Conservation (phyloP, 192 early-diverging fungal genomes). For the Dissophora globulifera region DNA sequence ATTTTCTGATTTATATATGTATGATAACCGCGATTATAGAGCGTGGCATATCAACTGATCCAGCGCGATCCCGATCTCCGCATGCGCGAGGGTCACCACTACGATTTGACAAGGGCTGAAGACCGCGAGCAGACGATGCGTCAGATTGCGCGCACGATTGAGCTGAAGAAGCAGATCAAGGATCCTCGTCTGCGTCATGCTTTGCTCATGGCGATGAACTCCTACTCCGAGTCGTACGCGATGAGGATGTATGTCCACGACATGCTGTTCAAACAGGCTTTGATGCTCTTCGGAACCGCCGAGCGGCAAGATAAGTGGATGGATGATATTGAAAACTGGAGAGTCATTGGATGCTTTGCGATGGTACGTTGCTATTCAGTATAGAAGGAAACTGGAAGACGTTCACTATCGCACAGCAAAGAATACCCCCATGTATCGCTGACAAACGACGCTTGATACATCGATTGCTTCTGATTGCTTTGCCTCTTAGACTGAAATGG, state of each 20-base stretch:
- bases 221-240: slow-evolving; percentile 67
- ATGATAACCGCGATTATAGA: too few species aligned
- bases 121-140: slow-evolving; percentile 70
- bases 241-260: slow-evolving; percentile 75
- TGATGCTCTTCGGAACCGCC: slow-evolving; percentile 66
- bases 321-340: slow-evolving; percentile 63
- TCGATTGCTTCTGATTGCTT: too few species aligned
- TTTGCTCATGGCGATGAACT: slow-evolving; percentile 54
- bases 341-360: slow-evolving; percentile 72
- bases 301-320: slow-evolving; percentile 67
- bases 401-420: too few species aligned
- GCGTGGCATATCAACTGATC: slow-evolving; percentile 57
- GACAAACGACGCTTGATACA: too few species aligned
- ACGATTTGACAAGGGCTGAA: slow-evolving; percentile 60
- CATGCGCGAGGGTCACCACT: slow-evolving; percentile 58
- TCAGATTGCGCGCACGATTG: slow-evolving; percentile 58
- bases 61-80: slow-evolving; percentile 64
- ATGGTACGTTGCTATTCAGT: slow-evolving; percentile 62
- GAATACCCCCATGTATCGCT: too few species aligned
- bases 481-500: slow-evolving; percentile 64
- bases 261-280: slow-evolving; percentile 64
- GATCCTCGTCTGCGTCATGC: slow-evolving; percentile 53
- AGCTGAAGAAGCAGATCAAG: slow-evolving; percentile 51
- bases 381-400: too few species aligned
- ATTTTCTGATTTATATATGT: too few species aligned